Evolutionary conservation across 2,329 filamentous ascomycete genomes (phyloP).

Genomic region (Myriosclerotinia curreyana): DNA sequence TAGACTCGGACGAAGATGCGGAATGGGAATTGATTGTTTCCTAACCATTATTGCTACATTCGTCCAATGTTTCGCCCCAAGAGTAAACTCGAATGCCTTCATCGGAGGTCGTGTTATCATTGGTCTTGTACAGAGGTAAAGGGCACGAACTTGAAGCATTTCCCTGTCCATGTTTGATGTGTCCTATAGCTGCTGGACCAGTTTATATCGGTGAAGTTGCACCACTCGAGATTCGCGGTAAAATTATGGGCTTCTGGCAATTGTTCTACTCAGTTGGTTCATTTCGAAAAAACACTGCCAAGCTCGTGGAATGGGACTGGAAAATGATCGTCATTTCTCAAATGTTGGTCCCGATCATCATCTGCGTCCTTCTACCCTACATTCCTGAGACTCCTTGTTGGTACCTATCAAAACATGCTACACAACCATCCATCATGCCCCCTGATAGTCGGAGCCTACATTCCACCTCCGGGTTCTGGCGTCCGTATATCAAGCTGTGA

Average conservation of each 20-base stretch:
- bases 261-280: constrained; percentile 62
- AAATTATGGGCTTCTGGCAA: constrained; percentile 69
- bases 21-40: constrained; percentile 63
- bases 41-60: constrained; percentile 67
- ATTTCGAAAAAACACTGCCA: constrained; percentile 29
- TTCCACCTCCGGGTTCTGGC: constrained; percentile 41
- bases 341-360: constrained; percentile 61
- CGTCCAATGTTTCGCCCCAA: constrained; percentile 63
- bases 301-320: constrained; percentile 67
- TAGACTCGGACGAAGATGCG: constrained; percentile 58
- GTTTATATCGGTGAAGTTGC: constrained; percentile 70
- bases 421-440: constrained; percentile 47
- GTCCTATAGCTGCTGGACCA: constrained; percentile 46
- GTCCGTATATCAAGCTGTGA: constrained; percentile 42
- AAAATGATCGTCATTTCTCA: constrained; percentile 71
- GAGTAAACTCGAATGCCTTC: constrained; percentile 60
- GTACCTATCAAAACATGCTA: constrained; percentile 43
- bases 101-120: constrained; percentile 67
- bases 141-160: no score
- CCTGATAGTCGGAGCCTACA: constrained; percentile 49
- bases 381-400: constrained; percentile 68
- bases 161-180: background rate
- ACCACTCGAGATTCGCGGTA: constrained; percentile 61
- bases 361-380: constrained; percentile 60
- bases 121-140: constrained; percentile 71